Conservation (phyloP, 768 basidiomycete genomes). For the Pleurotus sapidus region DNA sequence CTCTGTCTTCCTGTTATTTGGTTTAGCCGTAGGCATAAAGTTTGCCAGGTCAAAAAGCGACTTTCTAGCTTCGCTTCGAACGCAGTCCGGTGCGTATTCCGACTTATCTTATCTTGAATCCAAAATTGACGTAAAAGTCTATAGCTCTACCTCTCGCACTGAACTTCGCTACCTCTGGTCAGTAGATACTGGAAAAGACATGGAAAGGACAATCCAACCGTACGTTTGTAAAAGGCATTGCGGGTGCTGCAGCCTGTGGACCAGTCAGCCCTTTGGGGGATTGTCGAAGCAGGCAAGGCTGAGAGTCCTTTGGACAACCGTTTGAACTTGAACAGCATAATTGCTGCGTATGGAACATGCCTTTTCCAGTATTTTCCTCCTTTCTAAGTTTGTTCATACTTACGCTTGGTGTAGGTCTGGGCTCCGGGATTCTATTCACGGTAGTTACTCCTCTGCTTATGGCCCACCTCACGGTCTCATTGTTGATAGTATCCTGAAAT, state of each 20-base stretch:
- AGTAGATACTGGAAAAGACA: conserved; percentile 8
- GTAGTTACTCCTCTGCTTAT: neutral
- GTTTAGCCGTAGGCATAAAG: conserved; percentile 3
- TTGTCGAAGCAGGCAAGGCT: neutral
- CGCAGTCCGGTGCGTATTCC: neutral
- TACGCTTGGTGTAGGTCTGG: neutral
- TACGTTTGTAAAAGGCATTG: conserved; percentile 8
- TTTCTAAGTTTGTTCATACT: neutral
- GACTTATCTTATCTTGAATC: conserved; percentile 1
- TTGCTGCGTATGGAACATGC: conserved; percentile 10
- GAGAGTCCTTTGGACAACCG: conserved; percentile 9
- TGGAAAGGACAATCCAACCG: neutral
- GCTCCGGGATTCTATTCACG: conserved; percentile 5
- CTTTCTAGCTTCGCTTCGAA: conserved; percentile 5
- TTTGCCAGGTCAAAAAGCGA: conserved; percentile 4
- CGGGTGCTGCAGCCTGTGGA: conserved; percentile 4
- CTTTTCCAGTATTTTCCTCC: conserved; percentile 4
- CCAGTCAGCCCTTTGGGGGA: neutral
- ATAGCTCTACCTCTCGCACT: conserved; percentile 5
- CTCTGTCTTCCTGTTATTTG: conserved; percentile 1
- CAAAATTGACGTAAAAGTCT: neutral
- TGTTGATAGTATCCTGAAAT: conserved; percentile 4
- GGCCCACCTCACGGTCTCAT: neutral
- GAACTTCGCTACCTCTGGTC: conserved; percentile 8
- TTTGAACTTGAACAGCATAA: conserved; percentile 10